Percentiles rank a stretch among this genome's conserved stretches.
Evolutionary conservation across 768 basidiomycete species (phyloP).

Genomic region (Plicaturopsis crispa): DNA sequence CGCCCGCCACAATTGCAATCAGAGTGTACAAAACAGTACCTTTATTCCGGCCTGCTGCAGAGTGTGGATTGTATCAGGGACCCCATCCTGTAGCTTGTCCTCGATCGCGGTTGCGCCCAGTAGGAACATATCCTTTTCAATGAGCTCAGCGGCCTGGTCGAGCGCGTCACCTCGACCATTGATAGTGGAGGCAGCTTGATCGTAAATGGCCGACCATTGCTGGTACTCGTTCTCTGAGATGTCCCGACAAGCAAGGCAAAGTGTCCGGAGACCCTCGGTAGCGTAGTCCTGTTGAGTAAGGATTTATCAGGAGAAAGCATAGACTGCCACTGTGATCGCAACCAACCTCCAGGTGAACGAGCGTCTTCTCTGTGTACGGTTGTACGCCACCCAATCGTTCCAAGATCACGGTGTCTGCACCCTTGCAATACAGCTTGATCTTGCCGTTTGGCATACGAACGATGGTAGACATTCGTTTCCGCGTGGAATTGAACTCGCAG

Average conservation of each 20-base stretch:
- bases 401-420: slow-evolving; percentile 95
- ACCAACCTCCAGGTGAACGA: slow-evolving; percentile 83
- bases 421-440: slow-evolving; percentile 94
- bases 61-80: slow-evolving; percentile 96
- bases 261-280: slow-evolving; percentile 90
- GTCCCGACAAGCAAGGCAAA: slow-evolving; percentile 94
- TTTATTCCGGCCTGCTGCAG: slow-evolving; percentile 98
- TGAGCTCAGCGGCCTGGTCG: slow-evolving; percentile 90
- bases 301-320: slow-evolving; percentile 5
- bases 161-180: slow-evolving; percentile 92
- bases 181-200: slow-evolving; percentile 91
- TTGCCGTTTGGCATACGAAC: slow-evolving; percentile 81
- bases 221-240: slow-evolving; percentile 86
- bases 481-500: slow-evolving; percentile 97
- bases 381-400: slow-evolving; percentile 88
- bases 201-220: slow-evolving; percentile 83
- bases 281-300: slow-evolving; percentile 70
- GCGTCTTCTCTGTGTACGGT: slow-evolving; percentile 76
- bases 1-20: neutral
- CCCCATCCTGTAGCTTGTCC: slow-evolving; percentile 97
- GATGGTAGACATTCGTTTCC: slow-evolving; percentile 97
- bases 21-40: slow-evolving; percentile 24
- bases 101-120: slow-evolving; percentile 98
- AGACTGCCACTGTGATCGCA: neutral
- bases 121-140: slow-evolving; percentile 89